Evolutionary conservation across 352 stramenopile genomes (phyloP).

Genomic region (Aphanomyces invadans): DNA sequence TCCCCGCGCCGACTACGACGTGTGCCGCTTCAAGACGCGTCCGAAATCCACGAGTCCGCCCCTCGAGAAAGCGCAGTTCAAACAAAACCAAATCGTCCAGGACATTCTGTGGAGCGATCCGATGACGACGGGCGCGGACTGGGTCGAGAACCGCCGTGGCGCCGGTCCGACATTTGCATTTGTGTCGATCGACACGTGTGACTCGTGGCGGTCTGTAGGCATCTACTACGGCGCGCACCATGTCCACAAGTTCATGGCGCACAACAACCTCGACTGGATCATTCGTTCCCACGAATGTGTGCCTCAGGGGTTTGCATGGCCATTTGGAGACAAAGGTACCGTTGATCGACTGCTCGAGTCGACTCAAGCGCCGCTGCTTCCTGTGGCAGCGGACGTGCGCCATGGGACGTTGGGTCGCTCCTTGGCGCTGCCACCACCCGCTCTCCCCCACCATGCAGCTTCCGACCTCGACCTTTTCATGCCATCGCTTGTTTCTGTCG

Average conservation of each 20-base stretch:
- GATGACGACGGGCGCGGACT: slow-evolving; percentile 42
- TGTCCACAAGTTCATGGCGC: slow-evolving; percentile 79
- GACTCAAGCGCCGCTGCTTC: too few species aligned
- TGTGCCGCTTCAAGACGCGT: slow-evolving; percentile 57
- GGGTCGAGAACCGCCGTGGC: slow-evolving; percentile 71
- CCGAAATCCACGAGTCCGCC: slow-evolving; percentile 38
- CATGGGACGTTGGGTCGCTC: too few species aligned
- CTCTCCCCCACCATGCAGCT: too few species aligned
- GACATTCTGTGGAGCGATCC: slow-evolving; percentile 81
- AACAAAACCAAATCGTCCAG: slow-evolving; percentile 66
- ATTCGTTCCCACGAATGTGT: slow-evolving; percentile 84
- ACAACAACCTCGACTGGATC: slow-evolving; percentile 73
- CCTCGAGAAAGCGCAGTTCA: slow-evolving; percentile 31
- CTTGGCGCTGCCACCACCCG: too few species aligned
- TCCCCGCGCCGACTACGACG: slow-evolving; percentile 58
- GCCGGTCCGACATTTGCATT: slow-evolving; percentile 28
- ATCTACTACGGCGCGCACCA: slow-evolving; percentile 70
- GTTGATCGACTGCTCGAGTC: too few species aligned
- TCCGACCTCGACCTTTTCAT: too few species aligned
- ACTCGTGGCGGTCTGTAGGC: too few species aligned
- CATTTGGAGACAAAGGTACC: slow-evolving; percentile 56
- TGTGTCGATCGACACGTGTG: too few species aligned
- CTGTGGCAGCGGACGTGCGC: too few species aligned
- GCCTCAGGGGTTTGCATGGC: slow-evolving; percentile 69
- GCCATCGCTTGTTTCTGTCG: too few species aligned